A percentile compares a stretch with the other conserved stretches of the same genome.
Conservation (phyloP, 78 protist species). For the Dictyostelium discoideum region DNA sequence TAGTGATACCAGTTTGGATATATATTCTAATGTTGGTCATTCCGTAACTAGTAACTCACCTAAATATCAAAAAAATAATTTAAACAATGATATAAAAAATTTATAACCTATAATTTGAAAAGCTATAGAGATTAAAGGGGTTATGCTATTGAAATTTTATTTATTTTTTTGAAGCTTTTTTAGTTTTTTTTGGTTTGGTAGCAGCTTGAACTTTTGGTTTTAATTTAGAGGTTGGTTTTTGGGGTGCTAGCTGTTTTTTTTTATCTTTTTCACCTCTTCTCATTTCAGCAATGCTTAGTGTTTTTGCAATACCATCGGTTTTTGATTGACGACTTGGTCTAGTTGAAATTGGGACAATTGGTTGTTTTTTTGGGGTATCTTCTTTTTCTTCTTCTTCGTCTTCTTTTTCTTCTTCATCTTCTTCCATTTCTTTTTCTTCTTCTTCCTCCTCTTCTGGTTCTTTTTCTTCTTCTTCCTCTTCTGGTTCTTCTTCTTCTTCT, state of each 20-base stretch:
- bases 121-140: background rate
- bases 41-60: too few relatives aligned
- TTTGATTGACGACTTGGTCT: background rate
- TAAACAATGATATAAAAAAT: too few relatives aligned
- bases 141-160: background rate
- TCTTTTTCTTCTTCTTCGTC: conserved; percentile 3
- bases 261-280: background rate
- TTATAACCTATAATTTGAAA: too few relatives aligned
- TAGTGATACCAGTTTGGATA: too few relatives aligned
- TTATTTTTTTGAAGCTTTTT: background rate
- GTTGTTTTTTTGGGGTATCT: background rate
- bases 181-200: background rate
- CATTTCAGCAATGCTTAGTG: background rate
- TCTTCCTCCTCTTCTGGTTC: background rate
- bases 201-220: background rate
- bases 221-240: background rate
- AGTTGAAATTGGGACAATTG: background rate
- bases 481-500: background rate
- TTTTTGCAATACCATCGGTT: background rate
- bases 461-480: background rate
- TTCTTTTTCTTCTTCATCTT: background rate
- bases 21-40: too few relatives aligned
- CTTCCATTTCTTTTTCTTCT: background rate
- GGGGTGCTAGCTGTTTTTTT: background rate
- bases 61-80: too few relatives aligned